These are phyloP conservation scores for Phytopythium delawarense DNA, from an alignment of 352 stramenopile species.

Conservation along the genomic window DNA sequence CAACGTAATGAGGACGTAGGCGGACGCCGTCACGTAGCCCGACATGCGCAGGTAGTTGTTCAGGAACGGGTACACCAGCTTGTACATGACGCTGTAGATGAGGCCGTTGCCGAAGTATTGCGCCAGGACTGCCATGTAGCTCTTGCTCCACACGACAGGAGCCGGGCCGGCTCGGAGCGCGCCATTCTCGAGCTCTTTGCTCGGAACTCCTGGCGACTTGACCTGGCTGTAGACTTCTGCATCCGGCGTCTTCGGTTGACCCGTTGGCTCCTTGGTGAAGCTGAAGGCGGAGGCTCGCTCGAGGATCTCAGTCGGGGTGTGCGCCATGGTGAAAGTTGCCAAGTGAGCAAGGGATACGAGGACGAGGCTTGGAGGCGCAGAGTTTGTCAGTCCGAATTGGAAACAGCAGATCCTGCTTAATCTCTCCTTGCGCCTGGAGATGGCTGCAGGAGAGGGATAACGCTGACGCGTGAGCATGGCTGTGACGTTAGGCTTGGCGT, in stretches of 20 bases:
- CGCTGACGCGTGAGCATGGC: background rate
- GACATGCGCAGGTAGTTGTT: constrained; percentile 74
- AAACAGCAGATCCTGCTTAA: background rate
- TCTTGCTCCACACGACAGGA: constrained; percentile 27
- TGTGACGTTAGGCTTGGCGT: background rate
- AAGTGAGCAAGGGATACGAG: background rate
- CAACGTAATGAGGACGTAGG: constrained; percentile 46
- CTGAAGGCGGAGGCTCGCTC: background rate
- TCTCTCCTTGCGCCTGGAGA: background rate
- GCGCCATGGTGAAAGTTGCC: background rate
- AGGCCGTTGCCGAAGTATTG: constrained; percentile 66
- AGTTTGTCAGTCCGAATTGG: background rate
- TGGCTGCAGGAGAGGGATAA: background rate
- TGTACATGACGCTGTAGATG: constrained; percentile 48
- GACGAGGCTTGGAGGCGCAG: background rate
- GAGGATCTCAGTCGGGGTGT: background rate
- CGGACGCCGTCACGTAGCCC: constrained; percentile 59
- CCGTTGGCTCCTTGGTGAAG: background rate
- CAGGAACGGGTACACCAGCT: constrained; percentile 65
- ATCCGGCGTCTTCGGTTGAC: background rate
- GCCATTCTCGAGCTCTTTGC: constrained; percentile 24
- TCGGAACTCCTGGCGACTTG: background rate
- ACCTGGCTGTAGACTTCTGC: background rate
- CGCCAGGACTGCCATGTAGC: constrained; percentile 52
- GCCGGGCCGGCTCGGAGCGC: constrained; percentile 31